Evolutionary conservation across 495 filamentous ascomycete genomes (phyloP), one percentile per base, ranked within the genome.

Genomic region (Cladorrhinum samala): DNA sequence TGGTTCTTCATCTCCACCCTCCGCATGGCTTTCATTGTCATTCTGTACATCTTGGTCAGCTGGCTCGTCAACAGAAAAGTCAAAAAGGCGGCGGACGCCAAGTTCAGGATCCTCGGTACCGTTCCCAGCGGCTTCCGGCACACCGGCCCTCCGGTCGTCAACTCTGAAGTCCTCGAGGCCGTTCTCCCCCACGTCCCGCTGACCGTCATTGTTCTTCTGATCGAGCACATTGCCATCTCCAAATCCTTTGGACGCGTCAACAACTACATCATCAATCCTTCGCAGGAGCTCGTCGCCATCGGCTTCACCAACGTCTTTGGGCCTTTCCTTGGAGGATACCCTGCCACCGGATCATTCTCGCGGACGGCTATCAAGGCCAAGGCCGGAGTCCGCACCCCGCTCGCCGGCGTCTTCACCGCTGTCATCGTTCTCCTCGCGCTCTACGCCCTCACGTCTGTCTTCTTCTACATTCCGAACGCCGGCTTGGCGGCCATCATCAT

Each of bases 171-270:
- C 14, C 57, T 75, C 9, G 46, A 40, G 1, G 64, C 70, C 37
- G 59, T 75, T 20, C 56, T 59, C 2, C 49, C 62, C 1, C 63
- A 75, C 13, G 56, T 77, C 7, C 68, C 68, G 9, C 61, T 62
- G 4, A 66, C 69, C 25, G 68, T 78, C 23, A 68, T 80, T 39
- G 76, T 80, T 6, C 66, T 79, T 13, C 49, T 80, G 20, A 76
- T 80, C 47, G 77, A 80, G 58, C 77, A 79, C 56, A 78, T 79
- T 20, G 73, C 77, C 44, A 79, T 79, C 43, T 76, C 73, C 14
- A 80, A 80, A 54, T 76, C 73, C 5, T 80, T 79, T 45, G 77
- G 76, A 9, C 67, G 77, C 46, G 61, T 78, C 18, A 79, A 79
- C 58, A 77, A 77, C 62, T 80, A 80, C 55, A 72, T 75, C 56